phyloP scores from a whole-genome alignment of 805 yeast species.

The Spathaspora passalidarum region DNA sequence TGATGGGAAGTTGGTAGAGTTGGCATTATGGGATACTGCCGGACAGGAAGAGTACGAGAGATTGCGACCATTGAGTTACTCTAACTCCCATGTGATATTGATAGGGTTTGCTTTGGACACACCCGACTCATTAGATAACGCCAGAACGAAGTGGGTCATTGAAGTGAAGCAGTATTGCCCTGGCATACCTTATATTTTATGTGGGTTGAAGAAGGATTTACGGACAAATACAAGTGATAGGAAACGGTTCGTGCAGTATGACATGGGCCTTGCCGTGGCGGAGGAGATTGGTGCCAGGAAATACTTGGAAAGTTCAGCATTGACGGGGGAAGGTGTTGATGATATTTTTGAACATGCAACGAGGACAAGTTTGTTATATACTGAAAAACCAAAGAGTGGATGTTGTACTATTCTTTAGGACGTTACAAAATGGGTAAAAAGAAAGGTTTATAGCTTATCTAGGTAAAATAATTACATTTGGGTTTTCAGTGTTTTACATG shows the following conservation, averaged over 20 bases:
- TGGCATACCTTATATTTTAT: constrained; percentile 87
- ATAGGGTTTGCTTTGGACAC: constrained; percentile 89
- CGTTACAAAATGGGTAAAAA: neutral
- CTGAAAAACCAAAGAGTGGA: constrained; percentile 23
- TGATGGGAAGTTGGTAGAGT: constrained; percentile 64
- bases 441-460: neutral
- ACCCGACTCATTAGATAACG: constrained; percentile 90
- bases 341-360: constrained; percentile 92
- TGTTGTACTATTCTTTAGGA: constrained; percentile 33
- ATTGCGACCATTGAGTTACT: constrained; percentile 85
- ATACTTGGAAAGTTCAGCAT: constrained; percentile 91
- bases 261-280: constrained; percentile 75
- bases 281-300: constrained; percentile 84
- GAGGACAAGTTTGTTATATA: constrained; percentile 63
- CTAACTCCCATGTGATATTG: constrained; percentile 87
- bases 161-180: constrained; percentile 93
- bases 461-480: neutral
- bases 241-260: constrained; percentile 47
- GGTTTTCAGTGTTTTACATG: neutral
- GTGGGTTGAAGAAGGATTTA: constrained; percentile 88
- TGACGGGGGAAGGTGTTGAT: constrained; percentile 92
- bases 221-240: constrained; percentile 78
- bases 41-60: constrained; percentile 98
- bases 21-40: constrained; percentile 97
- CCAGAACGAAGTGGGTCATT: constrained; percentile 93